A percentile compares a stretch with the other conserved stretches of the same genome.
Conservation (phyloP, 2,329 filamentous ascomycete genomes). For the Claviceps spartinae region DNA sequence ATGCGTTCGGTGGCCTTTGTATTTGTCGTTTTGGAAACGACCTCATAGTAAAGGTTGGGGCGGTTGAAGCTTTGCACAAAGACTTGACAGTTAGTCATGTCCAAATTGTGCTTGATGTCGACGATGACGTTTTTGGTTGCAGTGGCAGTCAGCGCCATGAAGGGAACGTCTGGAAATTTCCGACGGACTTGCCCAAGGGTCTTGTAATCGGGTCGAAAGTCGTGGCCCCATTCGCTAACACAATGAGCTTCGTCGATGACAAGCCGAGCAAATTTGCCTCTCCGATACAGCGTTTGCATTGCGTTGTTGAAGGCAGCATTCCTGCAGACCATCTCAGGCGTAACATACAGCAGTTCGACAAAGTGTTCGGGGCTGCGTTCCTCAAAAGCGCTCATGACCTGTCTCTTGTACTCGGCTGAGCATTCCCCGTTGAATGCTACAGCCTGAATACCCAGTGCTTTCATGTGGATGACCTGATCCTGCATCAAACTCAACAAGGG, state of each 20-base stretch:
- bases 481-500: constrained; percentile 93
- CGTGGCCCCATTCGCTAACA: constrained; percentile 97
- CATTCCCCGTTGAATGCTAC: constrained; percentile 71
- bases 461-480: constrained; percentile 81
- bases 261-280: constrained; percentile 66
- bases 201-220: constrained; percentile 95
- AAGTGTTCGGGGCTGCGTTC: constrained; percentile 55
- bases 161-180: constrained; percentile 64
- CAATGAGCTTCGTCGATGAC: constrained; percentile 99
- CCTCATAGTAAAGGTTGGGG: constrained; percentile 85
- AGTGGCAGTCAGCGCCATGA: constrained; percentile 92
- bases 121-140: constrained; percentile 86
- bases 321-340: constrained; percentile 90
- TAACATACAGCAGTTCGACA: constrained; percentile 84
- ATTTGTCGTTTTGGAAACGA: constrained; percentile 55
- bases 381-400: constrained; percentile 52
- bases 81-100: constrained; percentile 61
- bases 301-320: constrained; percentile 54
- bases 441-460: constrained; percentile 62
- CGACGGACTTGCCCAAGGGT: constrained; percentile 60
- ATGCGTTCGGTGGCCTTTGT: constrained; percentile 32
- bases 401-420: constrained; percentile 43
- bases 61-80: constrained; percentile 94
- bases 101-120: constrained; percentile 85
- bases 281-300: constrained; percentile 54